Percentiles rank a stretch among this genome's conserved stretches.
Evolutionary conservation across 2,329 filamentous ascomycete species (phyloP).

Genomic region (Chrysoporthe deuterocubensis): DNA sequence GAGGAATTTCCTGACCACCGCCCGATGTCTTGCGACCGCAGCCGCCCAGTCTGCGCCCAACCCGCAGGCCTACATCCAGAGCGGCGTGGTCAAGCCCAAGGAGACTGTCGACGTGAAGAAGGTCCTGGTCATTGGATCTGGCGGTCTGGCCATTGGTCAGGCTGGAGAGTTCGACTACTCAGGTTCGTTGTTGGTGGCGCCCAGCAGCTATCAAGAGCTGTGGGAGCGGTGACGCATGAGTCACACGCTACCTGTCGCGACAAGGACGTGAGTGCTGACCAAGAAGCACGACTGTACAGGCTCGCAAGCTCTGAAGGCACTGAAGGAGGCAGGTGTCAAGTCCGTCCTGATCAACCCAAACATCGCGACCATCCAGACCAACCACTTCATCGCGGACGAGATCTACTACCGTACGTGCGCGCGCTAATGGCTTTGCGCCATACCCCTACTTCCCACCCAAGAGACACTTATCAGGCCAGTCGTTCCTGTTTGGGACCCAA

Average conservation of each 20-base stretch:
- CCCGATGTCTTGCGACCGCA: constrained; percentile 46
- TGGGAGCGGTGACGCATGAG: constrained; percentile 32
- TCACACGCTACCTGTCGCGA: constrained; percentile 31
- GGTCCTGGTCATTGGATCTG: constrained; percentile 93
- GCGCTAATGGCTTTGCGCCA: constrained; percentile 1
- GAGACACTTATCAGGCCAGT: not conserved
- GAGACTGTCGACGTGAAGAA: constrained; percentile 91
- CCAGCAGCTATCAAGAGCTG: not conserved
- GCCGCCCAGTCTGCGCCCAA: constrained; percentile 73
- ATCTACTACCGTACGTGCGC: constrained; percentile 74
- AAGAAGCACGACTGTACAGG: constrained; percentile 55
- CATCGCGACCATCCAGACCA: constrained; percentile 97
- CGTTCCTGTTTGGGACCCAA: not conserved
- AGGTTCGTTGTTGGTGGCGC: constrained; percentile 60
- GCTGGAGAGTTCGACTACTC: constrained; percentile 99
- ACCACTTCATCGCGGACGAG: constrained; percentile 93
- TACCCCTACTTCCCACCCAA: not conserved
- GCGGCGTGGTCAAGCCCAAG: constrained; percentile 80
- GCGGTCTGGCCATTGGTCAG: constrained; percentile 94
- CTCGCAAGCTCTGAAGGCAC: constrained; percentile 92
- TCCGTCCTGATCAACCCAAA: constrained; percentile 97
- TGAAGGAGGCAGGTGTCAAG: constrained; percentile 91
- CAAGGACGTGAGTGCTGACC: constrained; percentile 27
- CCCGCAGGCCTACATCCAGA: constrained; percentile 85
- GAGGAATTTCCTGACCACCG: constrained; percentile 53